Conservation (phyloP, 1,139 yeast genomes). For the Pichia sorboxylosa region DNA sequence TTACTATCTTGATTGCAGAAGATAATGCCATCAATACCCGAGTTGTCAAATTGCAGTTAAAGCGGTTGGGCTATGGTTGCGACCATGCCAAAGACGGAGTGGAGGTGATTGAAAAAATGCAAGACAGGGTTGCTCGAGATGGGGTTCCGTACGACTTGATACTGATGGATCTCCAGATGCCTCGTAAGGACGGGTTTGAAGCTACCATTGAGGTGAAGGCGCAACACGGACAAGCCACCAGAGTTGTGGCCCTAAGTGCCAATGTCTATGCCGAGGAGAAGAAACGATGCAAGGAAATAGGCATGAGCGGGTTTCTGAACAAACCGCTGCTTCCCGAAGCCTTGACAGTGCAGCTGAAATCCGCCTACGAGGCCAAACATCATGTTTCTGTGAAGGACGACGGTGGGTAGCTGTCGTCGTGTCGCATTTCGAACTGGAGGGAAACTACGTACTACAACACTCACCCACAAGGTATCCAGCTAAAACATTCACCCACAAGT, state of each 20-base stretch:
- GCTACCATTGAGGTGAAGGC: constrained; percentile 63
- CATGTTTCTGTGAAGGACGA: no score
- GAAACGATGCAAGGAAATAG: constrained; percentile 56
- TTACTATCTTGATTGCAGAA: constrained; percentile 39
- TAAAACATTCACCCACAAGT: no score
- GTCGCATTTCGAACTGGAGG: no score
- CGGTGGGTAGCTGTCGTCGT: no score
- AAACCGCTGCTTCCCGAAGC: constrained; percentile 50
- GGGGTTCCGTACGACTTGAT: constrained; percentile 46
- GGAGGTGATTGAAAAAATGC: constrained; percentile 35
- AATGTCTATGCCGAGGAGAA: constrained; percentile 77
- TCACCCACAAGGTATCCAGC: no score
- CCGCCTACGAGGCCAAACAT: no score
- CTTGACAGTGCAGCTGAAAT: constrained; percentile 27
- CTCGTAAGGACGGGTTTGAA: constrained; percentile 67
- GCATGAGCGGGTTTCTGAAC: constrained; percentile 74
- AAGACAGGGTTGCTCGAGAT: constrained; percentile 15
- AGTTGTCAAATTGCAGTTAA: constrained; percentile 41
- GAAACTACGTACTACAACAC: no score
- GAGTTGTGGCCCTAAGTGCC: constrained; percentile 83
- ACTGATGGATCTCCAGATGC: constrained; percentile 94
- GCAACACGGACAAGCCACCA: constrained; percentile 34
- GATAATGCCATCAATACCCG: constrained; percentile 40
- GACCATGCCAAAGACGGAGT: constrained; percentile 49
- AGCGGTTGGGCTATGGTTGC: constrained; percentile 40